Evolutionary conservation across 495 filamentous ascomycete genomes (phyloP).

Genomic region (Penicillium diatomitis): DNA sequence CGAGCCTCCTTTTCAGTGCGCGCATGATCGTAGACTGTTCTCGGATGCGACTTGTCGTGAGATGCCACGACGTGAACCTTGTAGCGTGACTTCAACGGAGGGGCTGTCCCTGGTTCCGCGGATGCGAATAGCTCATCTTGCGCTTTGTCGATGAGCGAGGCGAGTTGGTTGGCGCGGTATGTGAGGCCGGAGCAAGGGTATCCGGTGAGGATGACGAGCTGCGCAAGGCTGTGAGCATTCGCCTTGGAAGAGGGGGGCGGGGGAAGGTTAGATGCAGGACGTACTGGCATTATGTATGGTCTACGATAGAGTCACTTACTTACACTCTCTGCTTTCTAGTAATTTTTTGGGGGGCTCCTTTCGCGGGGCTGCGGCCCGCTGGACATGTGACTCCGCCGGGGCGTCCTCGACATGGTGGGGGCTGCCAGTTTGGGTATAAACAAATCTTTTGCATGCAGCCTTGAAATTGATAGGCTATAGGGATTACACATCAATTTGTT

Average conservation of each 20-base stretch:
- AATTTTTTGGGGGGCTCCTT: neutral
- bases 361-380: slow-evolving; percentile 14
- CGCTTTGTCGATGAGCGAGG: slow-evolving; percentile 33
- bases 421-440: neutral
- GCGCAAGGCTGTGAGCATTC: neutral
- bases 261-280: neutral
- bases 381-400: slow-evolving; percentile 21
- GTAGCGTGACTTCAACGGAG: slow-evolving; percentile 42
- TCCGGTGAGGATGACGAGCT: slow-evolving; percentile 92
- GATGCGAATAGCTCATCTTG: slow-evolving; percentile 48
- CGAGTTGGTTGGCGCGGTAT: slow-evolving; percentile 71
- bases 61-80: slow-evolving; percentile 51
- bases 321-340: no score
- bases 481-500: no score
- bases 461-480: no score
- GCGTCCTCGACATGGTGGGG: no score
- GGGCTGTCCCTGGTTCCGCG: slow-evolving; percentile 22
- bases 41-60: slow-evolving; percentile 35
- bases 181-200: slow-evolving; percentile 92
- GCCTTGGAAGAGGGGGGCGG: neutral
- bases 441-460: neutral
- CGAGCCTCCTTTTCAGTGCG: slow-evolving; percentile 82
- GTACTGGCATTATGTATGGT: slow-evolving; percentile 26
- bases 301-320: neutral
- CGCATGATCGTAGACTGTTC: slow-evolving; percentile 47